Conservation (phyloP, 108 stramenopile genomes). For the Nitzschia putrida region DNA sequence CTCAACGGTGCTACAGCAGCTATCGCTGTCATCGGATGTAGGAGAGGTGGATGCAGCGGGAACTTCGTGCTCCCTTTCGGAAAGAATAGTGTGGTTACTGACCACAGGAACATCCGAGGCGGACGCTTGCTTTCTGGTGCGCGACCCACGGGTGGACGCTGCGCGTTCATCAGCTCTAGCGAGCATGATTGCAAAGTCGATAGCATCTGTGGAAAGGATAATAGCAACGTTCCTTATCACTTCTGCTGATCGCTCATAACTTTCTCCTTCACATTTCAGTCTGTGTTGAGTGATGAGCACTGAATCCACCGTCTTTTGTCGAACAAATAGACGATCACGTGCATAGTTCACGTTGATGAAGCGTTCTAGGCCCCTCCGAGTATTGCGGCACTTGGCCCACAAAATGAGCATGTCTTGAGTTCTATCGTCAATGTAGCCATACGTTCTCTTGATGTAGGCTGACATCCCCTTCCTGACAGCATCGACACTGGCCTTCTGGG, state of each 20-base stretch:
- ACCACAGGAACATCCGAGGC: neutral
- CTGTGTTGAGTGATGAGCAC: slow-evolving; percentile 15
- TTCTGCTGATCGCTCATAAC: neutral
- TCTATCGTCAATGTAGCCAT: slow-evolving; percentile 25
- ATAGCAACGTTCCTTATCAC: slow-evolving; percentile 11
- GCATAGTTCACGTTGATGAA: slow-evolving; percentile 12
- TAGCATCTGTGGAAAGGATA: slow-evolving; percentile 10
- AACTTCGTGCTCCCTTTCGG: neutral
- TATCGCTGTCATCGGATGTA: neutral
- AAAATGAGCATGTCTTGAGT: slow-evolving; percentile 19
- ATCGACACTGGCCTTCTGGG: neutral
- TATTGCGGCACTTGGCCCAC: slow-evolving; percentile 1
- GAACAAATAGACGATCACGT: neutral
- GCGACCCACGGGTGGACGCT: slow-evolving; percentile 7
- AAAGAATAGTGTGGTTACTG: too few relatives aligned
- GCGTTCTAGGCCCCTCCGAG: slow-evolving; percentile 22
- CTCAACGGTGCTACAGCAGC: neutral
- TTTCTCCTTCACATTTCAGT: slow-evolving; percentile 6
- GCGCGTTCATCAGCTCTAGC: slow-evolving; percentile 14
- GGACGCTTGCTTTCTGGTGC: neutral
- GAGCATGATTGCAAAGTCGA: slow-evolving; percentile 21
- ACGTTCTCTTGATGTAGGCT: slow-evolving; percentile 5
- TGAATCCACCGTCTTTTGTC: slow-evolving; percentile 13
- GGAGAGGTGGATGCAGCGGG: neutral
- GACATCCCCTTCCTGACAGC: slow-evolving; percentile 5